Base-by-base conservation (phyloP, 176 grass and related monocot species). In the Lolium multiflorum region DNA sequence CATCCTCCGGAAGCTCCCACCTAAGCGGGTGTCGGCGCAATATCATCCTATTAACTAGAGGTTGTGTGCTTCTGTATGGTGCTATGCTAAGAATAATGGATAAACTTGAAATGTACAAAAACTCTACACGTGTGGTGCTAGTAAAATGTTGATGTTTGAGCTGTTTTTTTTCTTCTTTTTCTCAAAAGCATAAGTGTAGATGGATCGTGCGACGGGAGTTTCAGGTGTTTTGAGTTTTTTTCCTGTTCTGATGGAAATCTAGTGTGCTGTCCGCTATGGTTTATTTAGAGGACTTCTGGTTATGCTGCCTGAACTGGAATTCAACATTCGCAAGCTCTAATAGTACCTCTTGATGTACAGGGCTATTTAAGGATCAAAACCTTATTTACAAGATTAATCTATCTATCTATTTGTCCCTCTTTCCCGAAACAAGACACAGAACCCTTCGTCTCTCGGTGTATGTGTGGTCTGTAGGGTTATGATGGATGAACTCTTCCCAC, bases 1-100 rank as follows among this genome's bases (percentile, higher is more conserved):
- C 67, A 91, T 99, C 84, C 97, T 99, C 5, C 87, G 97, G 17
- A 99, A 96, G 74, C 94, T 99, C 60, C 97, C 96, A 43, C 96
- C 97, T 24, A 99, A 94, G 77, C 84, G 92, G 83, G 90, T 93
- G 22, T 94, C 94, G 10, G 92, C 82, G 18, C 94, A 99, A 73
- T 91, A 99, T 48, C 94, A 99, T 87, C 94, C 94, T 39, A 99
- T 99, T 76, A 95, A 81, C 52, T 99, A 91, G 86, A 44, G 68
- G 56, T 21, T 15, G 22, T 76, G 46, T 49, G 2, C 46, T 63
- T 44, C 6, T 60, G 24, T 76, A 11, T 37, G 78, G 20, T 89
- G 75, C 74, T 82, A 50, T 74, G 70, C 38, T 60, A 84, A 65
- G 56, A 78, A 49, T 58, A 69, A 14, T 61, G 50, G 58, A 73